These are phyloP conservation scores for Tolypocladium amazonense DNA, from an alignment of 2,329 filamentous ascomycete species.

Conservation along the genomic window DNA sequence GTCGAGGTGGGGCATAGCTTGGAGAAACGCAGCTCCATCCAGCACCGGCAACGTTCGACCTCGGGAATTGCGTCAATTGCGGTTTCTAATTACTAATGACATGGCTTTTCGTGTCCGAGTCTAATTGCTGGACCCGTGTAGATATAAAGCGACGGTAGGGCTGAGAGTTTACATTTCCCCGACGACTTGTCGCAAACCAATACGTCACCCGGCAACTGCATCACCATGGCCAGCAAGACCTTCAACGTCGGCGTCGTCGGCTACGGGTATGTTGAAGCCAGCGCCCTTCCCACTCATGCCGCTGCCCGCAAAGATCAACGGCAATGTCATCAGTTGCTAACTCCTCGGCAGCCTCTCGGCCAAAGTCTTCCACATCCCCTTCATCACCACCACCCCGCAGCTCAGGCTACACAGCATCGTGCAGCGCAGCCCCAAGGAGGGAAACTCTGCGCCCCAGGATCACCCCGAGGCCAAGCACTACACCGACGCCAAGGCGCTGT, in stretches of 20 bases:
- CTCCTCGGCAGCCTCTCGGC: slow-evolving; percentile 40
- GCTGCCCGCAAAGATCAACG: background rate
- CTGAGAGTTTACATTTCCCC: background rate
- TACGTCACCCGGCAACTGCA: background rate
- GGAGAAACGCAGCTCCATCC: background rate
- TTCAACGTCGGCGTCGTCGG: slow-evolving; percentile 42
- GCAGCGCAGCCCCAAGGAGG: slow-evolving; percentile 56
- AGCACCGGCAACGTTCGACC: background rate
- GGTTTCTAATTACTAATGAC: background rate
- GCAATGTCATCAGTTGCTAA: background rate
- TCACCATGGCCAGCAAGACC: slow-evolving; percentile 22
- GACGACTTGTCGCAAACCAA: background rate
- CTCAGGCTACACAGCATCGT: slow-evolving; percentile 66
- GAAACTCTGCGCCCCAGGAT: slow-evolving; percentile 58
- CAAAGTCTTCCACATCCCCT: slow-evolving; percentile 78
- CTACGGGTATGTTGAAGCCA: slow-evolving; percentile 31
- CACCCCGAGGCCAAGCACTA: slow-evolving; percentile 56
- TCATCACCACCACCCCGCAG: slow-evolving; percentile 52
- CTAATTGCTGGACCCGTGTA: background rate
- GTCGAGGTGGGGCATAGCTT: background rate
- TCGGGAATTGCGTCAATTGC: background rate
- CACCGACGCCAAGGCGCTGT: slow-evolving; percentile 48
- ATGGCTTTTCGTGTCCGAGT: background rate
- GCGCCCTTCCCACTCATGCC: background rate
- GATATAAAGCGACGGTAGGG: background rate